Evolutionary conservation across 495 filamentous ascomycete genomes (phyloP), one percentile per base, ranked within the genome.

Genomic region (Aspergillus homomorphus): DNA sequence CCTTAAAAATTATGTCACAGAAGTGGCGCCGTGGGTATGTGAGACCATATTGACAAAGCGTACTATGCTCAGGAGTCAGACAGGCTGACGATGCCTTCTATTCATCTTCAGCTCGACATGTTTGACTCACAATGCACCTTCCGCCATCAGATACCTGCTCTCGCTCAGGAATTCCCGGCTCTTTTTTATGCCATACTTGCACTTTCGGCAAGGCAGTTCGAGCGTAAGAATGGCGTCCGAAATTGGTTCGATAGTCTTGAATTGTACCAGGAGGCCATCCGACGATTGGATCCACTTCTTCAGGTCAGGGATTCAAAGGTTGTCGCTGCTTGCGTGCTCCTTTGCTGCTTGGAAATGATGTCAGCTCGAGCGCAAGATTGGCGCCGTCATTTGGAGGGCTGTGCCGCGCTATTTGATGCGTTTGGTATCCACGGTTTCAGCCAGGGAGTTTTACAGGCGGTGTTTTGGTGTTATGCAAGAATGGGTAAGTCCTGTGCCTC

Each of bases 391-490:
- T 33, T 81, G 20, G 77, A 81, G 55, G 78, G 78, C 5, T 80
- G 78, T 60, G 73, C 76, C 0, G 74, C 75, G 6, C 61, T 81
- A 12, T 75, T 81, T 45, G 66, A 77, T 48, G 66, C 72, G 0
- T 77, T 69, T 66, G 65, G 62, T 38, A 75, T 80, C 19, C 63
- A 76, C 55, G 76, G 76, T 0, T 77, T 80, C 53, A 71, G 72
- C 43, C 60, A 63, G 6, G 75, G 74, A 2, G 53, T 77, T 23
- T 38, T 71, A 51, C 76, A 75, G 49, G 78, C 76, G 15, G 63
- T 79, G 0, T 81, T 81, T 44, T 81, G 78, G 78, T 81, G 77
- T 51, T 80, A 76, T 60, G 76, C 74, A 21, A 62, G 77, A 24
- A 81, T 81, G 74, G 76, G 70, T 74, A 22, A 60, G 66, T 44